These are phyloP conservation scores for Fusarium longipes DNA, from an alignment of 2,329 filamentous ascomycete species.

Conservation along the genomic window DNA sequence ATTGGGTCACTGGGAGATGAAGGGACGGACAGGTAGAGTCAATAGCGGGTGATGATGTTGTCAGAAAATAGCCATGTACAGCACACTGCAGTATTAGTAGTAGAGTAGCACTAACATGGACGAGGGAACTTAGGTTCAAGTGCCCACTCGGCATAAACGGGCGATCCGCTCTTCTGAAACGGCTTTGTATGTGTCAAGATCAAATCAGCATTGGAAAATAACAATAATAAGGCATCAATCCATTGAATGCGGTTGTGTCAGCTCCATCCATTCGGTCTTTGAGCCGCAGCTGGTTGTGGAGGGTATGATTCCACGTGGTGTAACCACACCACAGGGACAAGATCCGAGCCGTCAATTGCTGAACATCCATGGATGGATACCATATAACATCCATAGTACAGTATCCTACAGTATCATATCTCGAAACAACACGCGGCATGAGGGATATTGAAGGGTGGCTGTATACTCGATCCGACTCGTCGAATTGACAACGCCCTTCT, in stretches of 20 bases:
- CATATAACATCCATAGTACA: too few relatives aligned
- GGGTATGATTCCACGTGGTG: slow-evolving; percentile 44
- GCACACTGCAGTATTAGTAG: too few relatives aligned
- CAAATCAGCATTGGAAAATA: too few relatives aligned
- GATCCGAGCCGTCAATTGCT: slow-evolving; percentile 11
- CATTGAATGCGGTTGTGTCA: too few relatives aligned
- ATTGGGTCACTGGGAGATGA: slow-evolving; percentile 27
- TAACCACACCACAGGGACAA: slow-evolving; percentile 37
- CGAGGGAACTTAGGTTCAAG: slow-evolving; percentile 33
- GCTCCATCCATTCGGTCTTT: slow-evolving; percentile 39
- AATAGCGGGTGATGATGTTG: slow-evolving; percentile 21
- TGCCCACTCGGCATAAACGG: slow-evolving; percentile 33
- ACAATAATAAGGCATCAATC: too few relatives aligned
- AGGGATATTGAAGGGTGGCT: slow-evolving; percentile 14
- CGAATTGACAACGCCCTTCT: slow-evolving; percentile 4
- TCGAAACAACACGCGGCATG: not conserved
- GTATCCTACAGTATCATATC: not conserved
- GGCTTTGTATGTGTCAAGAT: slow-evolving; percentile 34
- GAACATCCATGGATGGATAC: not conserved
- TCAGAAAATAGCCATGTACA: slow-evolving; percentile 23
- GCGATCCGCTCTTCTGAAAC: slow-evolving; percentile 31
- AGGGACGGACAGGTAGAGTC: not conserved
- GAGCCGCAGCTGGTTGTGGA: slow-evolving; percentile 34
- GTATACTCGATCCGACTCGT: not conserved
- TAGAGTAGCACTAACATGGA: too few relatives aligned